Evolutionary conservation across 2,329 filamentous ascomycete genomes (phyloP).

Genomic region (Cercospora sojina): DNA sequence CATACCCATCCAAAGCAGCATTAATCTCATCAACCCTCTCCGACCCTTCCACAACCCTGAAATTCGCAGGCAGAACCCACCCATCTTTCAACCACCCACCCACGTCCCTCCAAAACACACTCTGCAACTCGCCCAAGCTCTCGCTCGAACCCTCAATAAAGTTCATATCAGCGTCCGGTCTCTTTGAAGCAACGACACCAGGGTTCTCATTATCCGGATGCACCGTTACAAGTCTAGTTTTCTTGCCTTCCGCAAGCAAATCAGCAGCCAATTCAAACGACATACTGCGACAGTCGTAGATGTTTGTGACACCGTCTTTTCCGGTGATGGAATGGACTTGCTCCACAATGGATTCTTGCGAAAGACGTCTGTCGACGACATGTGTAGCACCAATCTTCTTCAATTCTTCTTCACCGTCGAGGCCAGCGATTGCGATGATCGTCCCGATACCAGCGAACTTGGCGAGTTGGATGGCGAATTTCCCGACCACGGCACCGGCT

Average conservation of each 20-base stretch:
- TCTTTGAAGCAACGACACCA: background rate
- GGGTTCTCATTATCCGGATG: background rate
- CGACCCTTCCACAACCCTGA: background rate
- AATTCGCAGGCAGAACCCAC: background rate
- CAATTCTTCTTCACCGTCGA: constrained; percentile 5
- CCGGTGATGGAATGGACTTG: constrained; percentile 9
- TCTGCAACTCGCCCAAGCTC: background rate
- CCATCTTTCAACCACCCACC: constrained; percentile 7
- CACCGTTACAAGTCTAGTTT: constrained; percentile 1
- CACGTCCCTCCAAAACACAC: constrained; percentile 11
- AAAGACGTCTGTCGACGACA: background rate
- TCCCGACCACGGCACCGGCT: constrained; percentile 11
- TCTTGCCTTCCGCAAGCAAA: background rate
- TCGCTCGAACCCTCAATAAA: constrained; percentile 3
- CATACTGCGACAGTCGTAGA: constrained; percentile 10
- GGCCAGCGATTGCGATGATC: constrained; percentile 5
- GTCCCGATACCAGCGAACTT: constrained; percentile 10
- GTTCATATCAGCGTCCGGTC: background rate
- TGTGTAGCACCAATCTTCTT: constrained; percentile 5
- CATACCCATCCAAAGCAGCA: constrained; percentile 13
- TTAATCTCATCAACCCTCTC: constrained; percentile 13
- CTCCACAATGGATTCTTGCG: background rate
- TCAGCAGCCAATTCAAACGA: constrained; percentile 6
- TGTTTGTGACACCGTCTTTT: background rate
- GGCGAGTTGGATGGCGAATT: constrained; percentile 12